Percentiles rank a stretch among this genome's conserved stretches.
Conservation (phyloP, 2,329 filamentous ascomycete species). For the Xylariaceae sp. region DNA sequence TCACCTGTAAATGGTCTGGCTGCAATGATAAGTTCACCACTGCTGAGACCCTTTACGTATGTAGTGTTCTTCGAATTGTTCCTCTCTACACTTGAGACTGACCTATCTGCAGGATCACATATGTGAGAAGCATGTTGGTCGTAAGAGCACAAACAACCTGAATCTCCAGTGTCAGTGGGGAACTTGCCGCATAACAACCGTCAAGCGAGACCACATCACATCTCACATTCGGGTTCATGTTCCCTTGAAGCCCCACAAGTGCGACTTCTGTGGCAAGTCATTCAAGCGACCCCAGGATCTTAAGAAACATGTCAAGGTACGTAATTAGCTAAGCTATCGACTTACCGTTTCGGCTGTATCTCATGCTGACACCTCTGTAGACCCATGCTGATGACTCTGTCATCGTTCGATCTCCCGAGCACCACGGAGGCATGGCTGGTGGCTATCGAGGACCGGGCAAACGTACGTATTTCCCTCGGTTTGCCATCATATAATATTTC, state of each 20-base stretch:
- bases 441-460: constrained; percentile 56
- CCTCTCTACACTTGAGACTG: not conserved
- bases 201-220: constrained; percentile 98
- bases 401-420: constrained; percentile 53
- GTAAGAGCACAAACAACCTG: constrained; percentile 98
- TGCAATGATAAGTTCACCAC: constrained; percentile 58
- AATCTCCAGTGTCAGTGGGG: constrained; percentile 98
- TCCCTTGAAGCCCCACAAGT: constrained; percentile 98
- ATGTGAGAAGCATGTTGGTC: constrained; percentile 95
- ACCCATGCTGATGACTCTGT: constrained; percentile 96
- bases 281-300: constrained; percentile 99
- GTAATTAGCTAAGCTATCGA: constrained; percentile 10
- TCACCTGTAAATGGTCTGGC: constrained; percentile 59
- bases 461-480: constrained; percentile 41
- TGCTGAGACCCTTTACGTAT: constrained; percentile 60
- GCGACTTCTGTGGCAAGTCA: constrained; percentile 96
- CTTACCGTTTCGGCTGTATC: not conserved
- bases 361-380: constrained; percentile 32
- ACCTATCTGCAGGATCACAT: constrained; percentile 74
- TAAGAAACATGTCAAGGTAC: constrained; percentile 95
- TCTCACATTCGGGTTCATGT: constrained; percentile 98
- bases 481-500: constrained; percentile 25
- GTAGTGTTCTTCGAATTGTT: constrained; percentile 24
- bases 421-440: constrained; percentile 46
- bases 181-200: constrained; percentile 90